These are phyloP conservation scores for Trebouxia sp. DNA, from an alignment of 139 green algal species.

Conservation along the genomic window DNA sequence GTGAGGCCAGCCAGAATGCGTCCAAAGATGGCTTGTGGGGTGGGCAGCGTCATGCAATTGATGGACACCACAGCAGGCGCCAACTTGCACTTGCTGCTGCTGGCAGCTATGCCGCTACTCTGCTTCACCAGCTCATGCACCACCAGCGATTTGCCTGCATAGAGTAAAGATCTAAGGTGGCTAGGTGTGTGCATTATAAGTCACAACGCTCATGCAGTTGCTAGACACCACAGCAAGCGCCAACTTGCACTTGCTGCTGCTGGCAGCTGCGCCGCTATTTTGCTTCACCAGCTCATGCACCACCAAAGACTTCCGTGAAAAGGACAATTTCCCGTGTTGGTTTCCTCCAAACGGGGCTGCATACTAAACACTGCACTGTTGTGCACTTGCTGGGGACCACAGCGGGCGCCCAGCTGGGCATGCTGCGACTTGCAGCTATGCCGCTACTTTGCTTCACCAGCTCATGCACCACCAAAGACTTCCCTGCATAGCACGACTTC, in stretches of 20 bases:
- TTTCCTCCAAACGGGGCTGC: neutral
- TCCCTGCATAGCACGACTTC: constrained; percentile 36
- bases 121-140: constrained; percentile 44
- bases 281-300: constrained; percentile 44
- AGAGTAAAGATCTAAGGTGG: no score
- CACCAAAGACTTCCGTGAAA: constrained; percentile 52
- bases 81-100: neutral
- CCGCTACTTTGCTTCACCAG: constrained; percentile 36
- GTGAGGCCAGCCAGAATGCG: constrained; percentile 27
- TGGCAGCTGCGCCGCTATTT: constrained; percentile 9
- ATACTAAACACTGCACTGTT: constrained; percentile 26
- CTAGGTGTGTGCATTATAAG: no score
- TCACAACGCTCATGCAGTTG: constrained; percentile 36
- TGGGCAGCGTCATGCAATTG: constrained; percentile 62
- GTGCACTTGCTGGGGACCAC: constrained; percentile 68
- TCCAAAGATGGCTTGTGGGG: constrained; percentile 32
- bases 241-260: no score
- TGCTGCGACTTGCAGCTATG: neutral
- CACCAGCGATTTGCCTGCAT: constrained; percentile 54
- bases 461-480: constrained; percentile 52
- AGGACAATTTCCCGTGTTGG: neutral
- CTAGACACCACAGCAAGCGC: neutral
- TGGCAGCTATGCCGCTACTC: constrained; percentile 18
- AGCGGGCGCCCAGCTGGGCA: constrained; percentile 28
- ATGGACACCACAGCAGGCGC: constrained; percentile 53